phyloP scores from a whole-genome alignment of 1,139 yeast genomes.

The Diutina ranongensis region DNA sequence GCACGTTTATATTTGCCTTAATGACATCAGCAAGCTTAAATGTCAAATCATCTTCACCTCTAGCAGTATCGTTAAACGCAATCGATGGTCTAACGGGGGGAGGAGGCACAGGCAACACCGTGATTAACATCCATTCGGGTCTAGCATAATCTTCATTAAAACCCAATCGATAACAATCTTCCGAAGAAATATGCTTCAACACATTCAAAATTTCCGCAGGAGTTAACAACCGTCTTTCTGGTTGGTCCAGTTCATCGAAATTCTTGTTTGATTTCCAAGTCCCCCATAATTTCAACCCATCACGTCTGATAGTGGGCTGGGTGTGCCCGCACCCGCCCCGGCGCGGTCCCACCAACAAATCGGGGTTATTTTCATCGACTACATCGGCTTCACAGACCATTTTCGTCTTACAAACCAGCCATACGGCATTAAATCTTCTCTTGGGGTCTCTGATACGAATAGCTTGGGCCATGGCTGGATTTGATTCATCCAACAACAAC shows the following conservation, averaged over 20 bases:
- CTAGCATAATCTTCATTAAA: conserved; percentile 93
- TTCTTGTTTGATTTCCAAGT: conserved; percentile 88
- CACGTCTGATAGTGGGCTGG: conserved; percentile 93
- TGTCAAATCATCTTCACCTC: conserved; percentile 99
- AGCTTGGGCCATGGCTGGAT: conserved; percentile 83
- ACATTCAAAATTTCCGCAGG: conserved; percentile 87
- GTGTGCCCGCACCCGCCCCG: conserved; percentile 98
- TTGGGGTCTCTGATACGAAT: conserved; percentile 86
- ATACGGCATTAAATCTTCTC: conserved; percentile 91
- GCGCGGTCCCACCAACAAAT: conserved; percentile 35
- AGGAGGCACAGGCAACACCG: conserved; percentile 98
- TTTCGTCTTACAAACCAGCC: conserved; percentile 84
- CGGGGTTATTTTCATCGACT: conserved; percentile 36
- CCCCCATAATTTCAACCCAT: conserved; percentile 92
- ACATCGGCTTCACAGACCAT: conserved; percentile 92
- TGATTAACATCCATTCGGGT: conserved; percentile 97
- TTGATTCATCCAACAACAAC: conserved; percentile 73
- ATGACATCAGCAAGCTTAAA: conserved; percentile 94
- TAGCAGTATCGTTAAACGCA: conserved; percentile 96
- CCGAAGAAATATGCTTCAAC: conserved; percentile 79
- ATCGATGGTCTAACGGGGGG: conserved; percentile 99
- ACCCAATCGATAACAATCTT: conserved; percentile 76
- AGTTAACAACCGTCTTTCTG: conserved; percentile 80
- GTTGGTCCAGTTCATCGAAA: conserved; percentile 74
- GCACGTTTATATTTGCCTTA: conserved; percentile 93